These are phyloP conservation scores for Cardamine occulta DNA, from an alignment of 345 rosid genomes.

Conservation along the genomic window DNA sequence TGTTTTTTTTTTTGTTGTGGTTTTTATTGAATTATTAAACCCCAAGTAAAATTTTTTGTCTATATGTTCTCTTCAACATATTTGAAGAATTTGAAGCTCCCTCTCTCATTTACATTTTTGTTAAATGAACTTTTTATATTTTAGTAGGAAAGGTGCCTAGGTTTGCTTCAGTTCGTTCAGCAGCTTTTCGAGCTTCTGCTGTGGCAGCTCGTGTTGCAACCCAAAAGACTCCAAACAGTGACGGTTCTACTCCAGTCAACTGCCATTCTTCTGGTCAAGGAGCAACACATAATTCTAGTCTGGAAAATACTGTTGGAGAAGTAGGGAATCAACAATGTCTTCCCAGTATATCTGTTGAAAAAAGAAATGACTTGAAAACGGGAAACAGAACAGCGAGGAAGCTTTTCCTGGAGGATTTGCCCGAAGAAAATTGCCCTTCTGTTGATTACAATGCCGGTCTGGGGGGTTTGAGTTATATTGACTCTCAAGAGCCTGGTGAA, in stretches of 20 bases:
- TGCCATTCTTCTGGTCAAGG: constrained; percentile 49
- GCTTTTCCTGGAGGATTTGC: constrained; percentile 56
- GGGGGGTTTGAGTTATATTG: constrained; percentile 62
- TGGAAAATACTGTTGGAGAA: constrained; percentile 41
- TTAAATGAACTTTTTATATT: not conserved
- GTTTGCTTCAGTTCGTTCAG: constrained; percentile 72
- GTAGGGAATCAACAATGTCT: constrained; percentile 42
- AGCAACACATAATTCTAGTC: constrained; percentile 29
- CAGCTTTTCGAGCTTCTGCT: constrained; percentile 74
- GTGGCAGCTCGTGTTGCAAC: constrained; percentile 52
- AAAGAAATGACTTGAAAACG: constrained; percentile 39
- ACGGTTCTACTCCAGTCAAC: constrained; percentile 33
- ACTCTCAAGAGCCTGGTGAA: constrained; percentile 92
- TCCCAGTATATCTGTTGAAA: constrained; percentile 33
- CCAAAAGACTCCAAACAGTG: constrained; percentile 34
- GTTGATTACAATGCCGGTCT: constrained; percentile 4
- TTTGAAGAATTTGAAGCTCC: constrained; percentile 20
- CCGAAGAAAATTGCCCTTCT: constrained; percentile 38
- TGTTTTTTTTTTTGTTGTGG: not conserved
- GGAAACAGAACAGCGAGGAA: constrained; percentile 57
- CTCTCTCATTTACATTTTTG: constrained; percentile 14
- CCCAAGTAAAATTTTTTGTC: not conserved
- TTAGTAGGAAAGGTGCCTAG: constrained; percentile 41
- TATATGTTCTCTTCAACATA: not conserved
- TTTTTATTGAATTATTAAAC: not conserved